These are phyloP conservation scores for Fomitopsis schrenkii DNA, from an alignment of 1,284 basidiomycete genomes.

Conservation along the genomic window DNA sequence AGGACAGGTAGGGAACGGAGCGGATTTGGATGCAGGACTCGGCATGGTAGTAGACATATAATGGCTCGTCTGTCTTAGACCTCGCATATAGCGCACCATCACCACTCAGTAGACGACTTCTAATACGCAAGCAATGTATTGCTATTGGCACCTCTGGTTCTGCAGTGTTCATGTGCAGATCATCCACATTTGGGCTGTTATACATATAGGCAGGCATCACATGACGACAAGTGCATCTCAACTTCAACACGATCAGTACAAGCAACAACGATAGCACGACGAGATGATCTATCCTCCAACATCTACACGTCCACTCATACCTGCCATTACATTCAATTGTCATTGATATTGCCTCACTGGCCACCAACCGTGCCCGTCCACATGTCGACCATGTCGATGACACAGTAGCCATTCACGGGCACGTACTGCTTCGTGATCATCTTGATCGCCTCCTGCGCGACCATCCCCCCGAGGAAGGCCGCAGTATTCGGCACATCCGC, in stretches of 20 bases:
- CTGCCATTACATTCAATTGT: background rate
- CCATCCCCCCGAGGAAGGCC: conserved; percentile 89
- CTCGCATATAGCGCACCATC: background rate
- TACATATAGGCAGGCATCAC: too few relatives aligned
- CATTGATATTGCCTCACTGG: background rate
- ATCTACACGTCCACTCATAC: background rate
- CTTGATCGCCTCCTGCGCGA: conserved; percentile 98
- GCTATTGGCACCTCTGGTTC: background rate
- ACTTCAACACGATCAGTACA: background rate
- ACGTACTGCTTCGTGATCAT: conserved; percentile 95
- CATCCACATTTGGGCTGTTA: too few relatives aligned
- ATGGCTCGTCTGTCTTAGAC: too few relatives aligned
- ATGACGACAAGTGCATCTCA: too few relatives aligned
- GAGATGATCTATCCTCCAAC: background rate
- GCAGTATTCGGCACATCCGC: conserved; percentile 91
- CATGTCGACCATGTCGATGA: conserved; percentile 83
- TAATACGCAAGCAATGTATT: background rate
- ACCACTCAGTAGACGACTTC: background rate
- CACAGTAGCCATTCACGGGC: conserved; percentile 83
- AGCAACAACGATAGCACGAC: background rate
- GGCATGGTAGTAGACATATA: background rate
- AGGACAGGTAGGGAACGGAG: background rate
- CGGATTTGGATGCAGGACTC: background rate
- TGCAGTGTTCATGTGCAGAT: background rate
- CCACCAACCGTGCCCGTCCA: conserved; percentile 58